phyloP scores from a whole-genome alignment of 129 eudicot genomes.

The Flaveria trinervia region DNA sequence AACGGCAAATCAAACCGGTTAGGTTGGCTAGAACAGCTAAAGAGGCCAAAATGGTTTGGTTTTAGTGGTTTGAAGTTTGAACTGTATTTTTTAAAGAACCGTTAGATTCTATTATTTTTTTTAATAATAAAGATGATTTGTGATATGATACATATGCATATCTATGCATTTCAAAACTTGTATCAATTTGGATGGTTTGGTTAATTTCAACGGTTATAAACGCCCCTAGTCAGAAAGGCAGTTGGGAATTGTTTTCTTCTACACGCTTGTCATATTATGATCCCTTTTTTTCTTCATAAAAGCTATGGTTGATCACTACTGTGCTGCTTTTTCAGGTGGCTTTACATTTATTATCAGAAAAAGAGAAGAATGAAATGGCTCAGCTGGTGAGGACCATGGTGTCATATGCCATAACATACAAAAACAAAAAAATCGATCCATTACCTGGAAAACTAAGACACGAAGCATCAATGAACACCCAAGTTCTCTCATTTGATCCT shows the following conservation, averaged over 20 bases:
- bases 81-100: background rate
- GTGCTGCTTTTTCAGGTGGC: slow-evolving; percentile 66
- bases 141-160: background rate
- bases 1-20: background rate
- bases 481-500: slow-evolving; percentile 77
- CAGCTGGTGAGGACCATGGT: slow-evolving; percentile 82
- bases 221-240: background rate
- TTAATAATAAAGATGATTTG: background rate
- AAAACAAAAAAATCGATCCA: slow-evolving; percentile 54
- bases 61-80: background rate
- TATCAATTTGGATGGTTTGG: background rate
- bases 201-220: background rate
- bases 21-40: background rate
- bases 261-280: slow-evolving; percentile 11
- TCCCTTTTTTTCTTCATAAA: slow-evolving; percentile 9
- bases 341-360: slow-evolving; percentile 71
- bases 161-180: background rate
- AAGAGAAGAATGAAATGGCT: slow-evolving; percentile 59
- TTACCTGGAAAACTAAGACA: slow-evolving; percentile 41
- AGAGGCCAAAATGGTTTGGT: background rate
- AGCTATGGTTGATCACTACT: slow-evolving; percentile 4
- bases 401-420: slow-evolving; percentile 75
- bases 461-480: slow-evolving; percentile 51
- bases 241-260: slow-evolving; percentile 16
- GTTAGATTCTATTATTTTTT: background rate